phyloP scores from a whole-genome alignment of 2,329 filamentous ascomycete genomes.

The Nemania sp. region DNA sequence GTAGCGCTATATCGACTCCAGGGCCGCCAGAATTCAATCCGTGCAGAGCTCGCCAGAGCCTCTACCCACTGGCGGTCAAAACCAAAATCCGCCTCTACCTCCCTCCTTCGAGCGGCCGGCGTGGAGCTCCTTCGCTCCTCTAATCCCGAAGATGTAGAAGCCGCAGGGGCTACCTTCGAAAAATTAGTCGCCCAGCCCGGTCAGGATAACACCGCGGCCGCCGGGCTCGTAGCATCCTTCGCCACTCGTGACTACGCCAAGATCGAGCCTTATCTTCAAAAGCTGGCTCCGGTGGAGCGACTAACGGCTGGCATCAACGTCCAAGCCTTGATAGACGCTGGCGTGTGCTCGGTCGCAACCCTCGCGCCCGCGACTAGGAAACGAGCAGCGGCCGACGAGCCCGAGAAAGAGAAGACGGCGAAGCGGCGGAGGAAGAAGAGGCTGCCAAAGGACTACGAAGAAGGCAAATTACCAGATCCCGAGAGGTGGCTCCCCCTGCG shows the following conservation, averaged over 20 bases:
- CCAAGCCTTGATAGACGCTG: slow-evolving; percentile 71
- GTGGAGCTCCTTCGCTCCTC: slow-evolving; percentile 83
- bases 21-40: slow-evolving; percentile 78
- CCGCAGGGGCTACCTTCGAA: slow-evolving; percentile 83
- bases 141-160: slow-evolving; percentile 72
- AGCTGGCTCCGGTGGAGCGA: slow-evolving; percentile 71
- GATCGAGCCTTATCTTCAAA: slow-evolving; percentile 65
- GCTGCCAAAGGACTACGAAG: slow-evolving; percentile 79
- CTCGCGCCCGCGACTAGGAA: slow-evolving; percentile 62
- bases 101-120: slow-evolving; percentile 85
- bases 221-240: slow-evolving; percentile 87
- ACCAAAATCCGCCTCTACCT: slow-evolving; percentile 62
- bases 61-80: slow-evolving; percentile 83
- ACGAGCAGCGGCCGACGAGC: slow-evolving; percentile 57
- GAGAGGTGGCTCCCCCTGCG: slow-evolving; percentile 94
- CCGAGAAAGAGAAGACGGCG: slow-evolving; percentile 55
- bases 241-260: slow-evolving; percentile 71
- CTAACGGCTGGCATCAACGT: slow-evolving; percentile 73
- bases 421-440: slow-evolving; percentile 67
- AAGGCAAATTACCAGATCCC: slow-evolving; percentile 83
- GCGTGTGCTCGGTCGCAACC: slow-evolving; percentile 66
- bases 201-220: slow-evolving; percentile 77
- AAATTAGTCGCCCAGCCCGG: slow-evolving; percentile 74
- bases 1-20: slow-evolving; percentile 83
- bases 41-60: slow-evolving; percentile 80